These are phyloP conservation scores for Coleophoma eucalyptorum DNA, from an alignment of 2,329 filamentous ascomycete genomes.

Conservation along the genomic window DNA sequence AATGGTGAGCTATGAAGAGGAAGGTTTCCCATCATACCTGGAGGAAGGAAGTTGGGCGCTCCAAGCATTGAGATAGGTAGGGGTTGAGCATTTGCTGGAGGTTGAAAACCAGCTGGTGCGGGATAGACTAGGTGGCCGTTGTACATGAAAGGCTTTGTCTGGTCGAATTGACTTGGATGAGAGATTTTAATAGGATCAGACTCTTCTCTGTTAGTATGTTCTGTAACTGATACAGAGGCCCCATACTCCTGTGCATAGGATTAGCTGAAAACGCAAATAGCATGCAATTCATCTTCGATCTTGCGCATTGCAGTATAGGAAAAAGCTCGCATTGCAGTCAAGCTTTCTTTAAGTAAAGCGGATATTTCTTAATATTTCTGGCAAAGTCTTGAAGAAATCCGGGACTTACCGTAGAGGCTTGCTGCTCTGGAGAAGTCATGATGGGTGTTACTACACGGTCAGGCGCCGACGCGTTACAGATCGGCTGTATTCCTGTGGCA, in stretches of 20 bases:
- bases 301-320: too few relatives aligned
- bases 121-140: conserved; percentile 28
- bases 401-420: background rate
- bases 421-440: background rate
- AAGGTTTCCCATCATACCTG: conserved; percentile 4
- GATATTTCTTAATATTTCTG: too few relatives aligned
- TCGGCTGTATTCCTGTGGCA: background rate
- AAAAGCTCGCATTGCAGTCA: too few relatives aligned
- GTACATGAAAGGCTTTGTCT: conserved; percentile 26
- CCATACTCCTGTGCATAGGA: too few relatives aligned
- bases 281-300: too few relatives aligned
- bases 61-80: conserved; percentile 22
- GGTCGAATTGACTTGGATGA: conserved; percentile 27
- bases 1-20: conserved; percentile 11
- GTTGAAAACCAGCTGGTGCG: conserved; percentile 18
- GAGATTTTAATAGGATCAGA: conserved; percentile 26
- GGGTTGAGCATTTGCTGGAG: conserved; percentile 16
- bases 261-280: too few relatives aligned
- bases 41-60: conserved; percentile 16
- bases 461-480: background rate
- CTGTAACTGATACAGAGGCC: too few relatives aligned
- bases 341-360: too few relatives aligned
- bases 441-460: background rate
- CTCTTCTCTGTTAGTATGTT: too few relatives aligned
- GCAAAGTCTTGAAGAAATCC: too few relatives aligned